phyloP scores from a whole-genome alignment of 2,329 filamentous ascomycete species.

The Fusarium annulatum region DNA sequence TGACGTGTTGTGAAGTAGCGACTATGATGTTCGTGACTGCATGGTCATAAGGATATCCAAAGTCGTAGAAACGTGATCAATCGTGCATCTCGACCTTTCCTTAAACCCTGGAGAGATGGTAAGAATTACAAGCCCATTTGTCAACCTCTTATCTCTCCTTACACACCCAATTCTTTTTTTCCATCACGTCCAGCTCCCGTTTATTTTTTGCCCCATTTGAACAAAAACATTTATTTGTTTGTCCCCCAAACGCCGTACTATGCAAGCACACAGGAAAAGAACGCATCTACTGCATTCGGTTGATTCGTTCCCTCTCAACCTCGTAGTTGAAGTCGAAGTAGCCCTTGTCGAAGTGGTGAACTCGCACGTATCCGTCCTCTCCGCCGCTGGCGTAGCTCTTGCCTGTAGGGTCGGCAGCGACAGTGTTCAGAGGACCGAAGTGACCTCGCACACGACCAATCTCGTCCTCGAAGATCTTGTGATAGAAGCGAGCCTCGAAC shows the following conservation, averaged over 20 bases:
- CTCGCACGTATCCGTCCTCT: conserved; percentile 97
- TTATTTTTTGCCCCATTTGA: conserved; percentile 46
- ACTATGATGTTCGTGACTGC: conserved; percentile 33
- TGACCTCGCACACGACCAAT: conserved; percentile 96
- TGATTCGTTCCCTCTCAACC: conserved; percentile 85
- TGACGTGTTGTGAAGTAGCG: conserved; percentile 21
- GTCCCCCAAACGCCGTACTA: conserved; percentile 55
- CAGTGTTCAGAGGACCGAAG: conserved; percentile 96
- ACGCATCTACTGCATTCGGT: conserved; percentile 54
- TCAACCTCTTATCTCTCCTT: conserved; percentile 37
- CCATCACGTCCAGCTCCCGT: conserved; percentile 30
- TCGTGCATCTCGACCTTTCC: conserved; percentile 44
- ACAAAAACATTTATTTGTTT: conserved; percentile 48
- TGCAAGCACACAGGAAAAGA: conserved; percentile 56
- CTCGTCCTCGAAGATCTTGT: conserved; percentile 99
- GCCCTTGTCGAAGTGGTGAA: conserved; percentile 98
- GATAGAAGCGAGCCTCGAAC: conserved; percentile 99
- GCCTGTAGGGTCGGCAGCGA: conserved; percentile 91
- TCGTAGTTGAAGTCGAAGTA: conserved; percentile 99
- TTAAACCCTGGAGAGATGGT: conserved; percentile 47
- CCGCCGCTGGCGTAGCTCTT: conserved; percentile 94
- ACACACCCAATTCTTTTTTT: conserved; percentile 25
- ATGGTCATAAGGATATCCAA: conserved; percentile 33
- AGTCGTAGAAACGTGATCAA: conserved; percentile 42
- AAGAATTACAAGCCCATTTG: conserved; percentile 47